Evolutionary conservation across 2,329 filamentous ascomycete species (phyloP).

Genomic region (Colletotrichum sp.): DNA sequence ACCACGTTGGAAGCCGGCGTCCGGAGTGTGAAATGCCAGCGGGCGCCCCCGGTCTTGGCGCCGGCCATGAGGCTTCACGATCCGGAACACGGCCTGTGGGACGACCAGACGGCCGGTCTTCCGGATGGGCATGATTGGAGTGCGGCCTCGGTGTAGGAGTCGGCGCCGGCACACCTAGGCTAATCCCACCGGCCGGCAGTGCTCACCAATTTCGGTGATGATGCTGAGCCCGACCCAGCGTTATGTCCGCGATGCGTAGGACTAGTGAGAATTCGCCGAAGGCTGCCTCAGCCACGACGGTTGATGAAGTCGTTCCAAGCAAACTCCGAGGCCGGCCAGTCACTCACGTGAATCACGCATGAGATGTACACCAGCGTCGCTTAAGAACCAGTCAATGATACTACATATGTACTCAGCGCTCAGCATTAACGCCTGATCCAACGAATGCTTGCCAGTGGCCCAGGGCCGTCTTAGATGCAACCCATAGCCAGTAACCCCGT

Average conservation of each 20-base stretch:
- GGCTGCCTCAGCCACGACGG: not conserved
- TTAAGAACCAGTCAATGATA: not conserved
- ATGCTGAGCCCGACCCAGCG: not conserved
- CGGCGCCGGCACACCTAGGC: not conserved
- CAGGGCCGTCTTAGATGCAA: not conserved
- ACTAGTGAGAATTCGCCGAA: not conserved
- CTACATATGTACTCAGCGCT: not conserved
- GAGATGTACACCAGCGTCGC: not conserved
- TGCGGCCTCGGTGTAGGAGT: not conserved
- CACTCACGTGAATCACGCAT: not conserved
- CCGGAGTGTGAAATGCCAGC: not conserved
- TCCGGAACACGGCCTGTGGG: not conserved
- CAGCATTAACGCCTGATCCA: not conserved
- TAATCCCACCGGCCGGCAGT: not conserved
- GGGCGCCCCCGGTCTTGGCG: not conserved
- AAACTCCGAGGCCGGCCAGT: not conserved
- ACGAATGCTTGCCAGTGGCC: not conserved
- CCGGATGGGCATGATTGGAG: not conserved
- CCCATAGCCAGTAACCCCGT: not conserved
- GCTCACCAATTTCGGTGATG: not conserved
- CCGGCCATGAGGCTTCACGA: not conserved
- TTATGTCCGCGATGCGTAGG: not conserved
- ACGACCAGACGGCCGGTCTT: not conserved
- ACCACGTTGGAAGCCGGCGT: not conserved
- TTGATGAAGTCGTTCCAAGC: not conserved